phyloP scores from a whole-genome alignment of 202 grass and related monocot genomes.

The Schoenoplectus tabernaemontani region DNA sequence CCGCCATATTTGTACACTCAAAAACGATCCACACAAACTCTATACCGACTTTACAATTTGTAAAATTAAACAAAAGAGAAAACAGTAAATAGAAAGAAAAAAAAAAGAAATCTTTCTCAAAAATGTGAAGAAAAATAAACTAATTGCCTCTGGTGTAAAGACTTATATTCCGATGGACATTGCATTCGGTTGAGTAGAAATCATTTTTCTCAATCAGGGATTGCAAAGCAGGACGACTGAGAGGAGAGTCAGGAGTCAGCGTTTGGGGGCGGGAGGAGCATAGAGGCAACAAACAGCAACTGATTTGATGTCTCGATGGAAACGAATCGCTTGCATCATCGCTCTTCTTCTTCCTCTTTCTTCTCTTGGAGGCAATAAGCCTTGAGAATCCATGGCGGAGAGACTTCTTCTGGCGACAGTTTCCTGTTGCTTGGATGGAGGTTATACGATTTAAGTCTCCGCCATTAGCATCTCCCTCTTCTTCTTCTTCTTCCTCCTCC shows the following conservation, averaged over 20 bases:
- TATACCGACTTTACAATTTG: slow-evolving; percentile 11
- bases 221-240: not conserved
- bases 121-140: not conserved
- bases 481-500: not conserved
- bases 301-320: not conserved
- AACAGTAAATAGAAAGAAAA: not conserved
- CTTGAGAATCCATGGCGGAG: not conserved
- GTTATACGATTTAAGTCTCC: not conserved
- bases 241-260: not conserved
- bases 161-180: slow-evolving; percentile 11
- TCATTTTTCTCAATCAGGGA: slow-evolving; percentile 21
- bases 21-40: not conserved
- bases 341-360: not conserved
- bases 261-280: not conserved
- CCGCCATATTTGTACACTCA: not conserved
- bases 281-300: not conserved
- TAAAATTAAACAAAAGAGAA: not conserved
- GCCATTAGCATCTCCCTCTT: not conserved
- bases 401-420: not conserved
- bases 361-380: slow-evolving; percentile 3
- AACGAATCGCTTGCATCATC: not conserved
- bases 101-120: not conserved
- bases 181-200: slow-evolving; percentile 19
- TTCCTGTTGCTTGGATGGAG: not conserved
- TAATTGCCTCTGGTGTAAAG: not conserved